Evolutionary conservation across 441 rosid genomes (phyloP).

Genomic region (Adansonia madagascariensis): DNA sequence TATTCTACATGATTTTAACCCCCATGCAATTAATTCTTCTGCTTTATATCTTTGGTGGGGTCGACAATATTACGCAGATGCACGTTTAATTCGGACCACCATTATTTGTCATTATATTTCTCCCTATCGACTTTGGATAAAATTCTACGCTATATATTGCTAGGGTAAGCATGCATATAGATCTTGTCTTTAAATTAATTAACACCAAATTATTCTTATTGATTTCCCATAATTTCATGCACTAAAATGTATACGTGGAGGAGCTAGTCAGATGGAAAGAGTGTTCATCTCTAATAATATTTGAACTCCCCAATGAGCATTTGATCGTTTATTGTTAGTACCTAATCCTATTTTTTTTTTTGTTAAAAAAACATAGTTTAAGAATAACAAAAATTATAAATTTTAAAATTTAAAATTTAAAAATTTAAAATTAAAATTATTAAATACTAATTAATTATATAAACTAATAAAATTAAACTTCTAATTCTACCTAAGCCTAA

Average conservation of each 20-base stretch:
- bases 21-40: background rate
- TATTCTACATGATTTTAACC: background rate
- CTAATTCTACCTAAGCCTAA: too few species aligned
- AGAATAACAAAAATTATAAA: too few species aligned
- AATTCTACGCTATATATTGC: background rate
- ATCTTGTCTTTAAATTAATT: background rate
- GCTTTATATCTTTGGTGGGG: conserved; percentile 19
- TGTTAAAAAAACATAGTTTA: too few species aligned
- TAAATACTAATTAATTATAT: too few species aligned
- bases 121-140: background rate
- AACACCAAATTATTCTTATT: background rate
- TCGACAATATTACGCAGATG: background rate
- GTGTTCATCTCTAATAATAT: background rate
- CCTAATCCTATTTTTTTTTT: too few species aligned
- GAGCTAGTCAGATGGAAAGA: background rate
- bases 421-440: too few species aligned
- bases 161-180: background rate
- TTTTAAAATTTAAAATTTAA: too few species aligned
- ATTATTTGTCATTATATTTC: conserved; percentile 3
- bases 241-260: background rate
- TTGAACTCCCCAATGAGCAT: background rate
- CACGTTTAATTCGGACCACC: conserved; percentile 22
- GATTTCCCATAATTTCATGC: background rate
- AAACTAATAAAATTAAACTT: too few species aligned
- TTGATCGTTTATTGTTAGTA: too few species aligned